Evolutionary conservation across 225 moss, liverwort and hornwort genomes (phyloP).

Genomic region (Sphagnum contortum): DNA sequence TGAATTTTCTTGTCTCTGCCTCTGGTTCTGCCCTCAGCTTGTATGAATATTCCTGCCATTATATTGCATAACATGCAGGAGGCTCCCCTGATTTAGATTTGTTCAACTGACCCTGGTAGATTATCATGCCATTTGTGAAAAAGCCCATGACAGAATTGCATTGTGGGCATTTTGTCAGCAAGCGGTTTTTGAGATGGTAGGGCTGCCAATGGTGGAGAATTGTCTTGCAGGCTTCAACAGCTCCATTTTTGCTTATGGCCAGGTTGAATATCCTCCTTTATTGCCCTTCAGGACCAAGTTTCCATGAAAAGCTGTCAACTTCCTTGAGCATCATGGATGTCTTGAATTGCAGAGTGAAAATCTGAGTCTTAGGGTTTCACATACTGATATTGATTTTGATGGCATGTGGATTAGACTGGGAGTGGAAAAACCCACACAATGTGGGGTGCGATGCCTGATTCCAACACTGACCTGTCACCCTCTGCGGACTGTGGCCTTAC

Average conservation of each 20-base stretch:
- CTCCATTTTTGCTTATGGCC: slow-evolving; percentile 95
- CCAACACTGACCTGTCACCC: slow-evolving; percentile 27
- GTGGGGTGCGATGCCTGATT: slow-evolving; percentile 70
- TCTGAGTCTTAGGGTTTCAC: no score
- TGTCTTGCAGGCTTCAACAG: slow-evolving; percentile 97
- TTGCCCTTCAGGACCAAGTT: no score
- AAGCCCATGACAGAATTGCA: no score
- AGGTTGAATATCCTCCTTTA: slow-evolving; percentile 29
- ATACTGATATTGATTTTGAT: not conserved
- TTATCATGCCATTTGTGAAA: no score
- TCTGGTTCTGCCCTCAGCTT: not conserved
- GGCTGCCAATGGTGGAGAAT: slow-evolving; percentile 95
- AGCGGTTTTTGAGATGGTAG: slow-evolving; percentile 79
- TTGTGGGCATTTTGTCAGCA: slow-evolving; percentile 18
- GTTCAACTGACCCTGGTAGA: no score
- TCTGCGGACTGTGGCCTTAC: slow-evolving; percentile 63
- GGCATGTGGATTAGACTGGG: slow-evolving; percentile 51
- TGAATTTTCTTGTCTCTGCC: not conserved
- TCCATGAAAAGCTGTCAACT: no score
- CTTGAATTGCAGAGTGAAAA: no score
- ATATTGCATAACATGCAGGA: no score
- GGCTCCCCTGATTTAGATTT: no score
- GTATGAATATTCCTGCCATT: no score
- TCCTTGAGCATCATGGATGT: no score
- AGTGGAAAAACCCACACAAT: slow-evolving; percentile 98